These are phyloP conservation scores for Casuarina equisetifolia DNA, from an alignment of 306 rosid species.

Conservation along the genomic window DNA sequence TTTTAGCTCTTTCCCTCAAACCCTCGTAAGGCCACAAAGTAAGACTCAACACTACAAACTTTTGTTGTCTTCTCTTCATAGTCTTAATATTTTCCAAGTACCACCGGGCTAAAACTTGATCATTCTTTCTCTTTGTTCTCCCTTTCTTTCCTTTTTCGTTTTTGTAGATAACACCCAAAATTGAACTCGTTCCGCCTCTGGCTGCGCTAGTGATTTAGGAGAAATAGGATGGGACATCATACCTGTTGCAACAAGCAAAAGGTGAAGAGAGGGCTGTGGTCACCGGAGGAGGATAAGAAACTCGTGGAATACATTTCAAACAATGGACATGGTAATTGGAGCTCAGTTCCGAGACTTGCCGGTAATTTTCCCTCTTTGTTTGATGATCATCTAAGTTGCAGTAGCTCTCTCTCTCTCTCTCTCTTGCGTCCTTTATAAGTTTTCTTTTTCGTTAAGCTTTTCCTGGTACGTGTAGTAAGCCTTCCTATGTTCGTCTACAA, in stretches of 20 bases:
- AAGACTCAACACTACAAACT: conserved; percentile 23
- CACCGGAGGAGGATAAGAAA: conserved; percentile 97
- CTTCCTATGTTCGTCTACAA: too few relatives aligned
- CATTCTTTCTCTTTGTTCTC: not conserved
- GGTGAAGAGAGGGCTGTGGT: conserved; percentile 96
- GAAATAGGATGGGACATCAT: conserved; percentile 68
- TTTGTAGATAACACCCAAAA: conserved; percentile 15
- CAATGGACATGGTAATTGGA: conserved; percentile 94
- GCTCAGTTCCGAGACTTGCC: conserved; percentile 90
- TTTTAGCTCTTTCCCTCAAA: conserved; percentile 47
- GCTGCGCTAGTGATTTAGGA: conserved; percentile 9
- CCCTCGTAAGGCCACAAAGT: conserved; percentile 56
- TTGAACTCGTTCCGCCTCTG: conserved; percentile 25
- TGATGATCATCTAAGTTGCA: not conserved
- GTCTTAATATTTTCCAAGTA: conserved; percentile 19
- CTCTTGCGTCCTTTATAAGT: not conserved
- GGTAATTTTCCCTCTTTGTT: conserved; percentile 35
- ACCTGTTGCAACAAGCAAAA: conserved; percentile 97
- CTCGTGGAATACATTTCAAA: conserved; percentile 82
- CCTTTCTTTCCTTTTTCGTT: conserved; percentile 18
- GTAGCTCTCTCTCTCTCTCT: not conserved
- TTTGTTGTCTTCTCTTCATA: conserved; percentile 4
- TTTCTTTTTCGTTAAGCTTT: not conserved
- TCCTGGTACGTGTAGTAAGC: not conserved
- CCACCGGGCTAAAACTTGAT: conserved; percentile 36